These are phyloP conservation scores for Aspergillus hortae DNA, from an alignment of 2,329 filamentous ascomycete species.

Conservation along the genomic window DNA sequence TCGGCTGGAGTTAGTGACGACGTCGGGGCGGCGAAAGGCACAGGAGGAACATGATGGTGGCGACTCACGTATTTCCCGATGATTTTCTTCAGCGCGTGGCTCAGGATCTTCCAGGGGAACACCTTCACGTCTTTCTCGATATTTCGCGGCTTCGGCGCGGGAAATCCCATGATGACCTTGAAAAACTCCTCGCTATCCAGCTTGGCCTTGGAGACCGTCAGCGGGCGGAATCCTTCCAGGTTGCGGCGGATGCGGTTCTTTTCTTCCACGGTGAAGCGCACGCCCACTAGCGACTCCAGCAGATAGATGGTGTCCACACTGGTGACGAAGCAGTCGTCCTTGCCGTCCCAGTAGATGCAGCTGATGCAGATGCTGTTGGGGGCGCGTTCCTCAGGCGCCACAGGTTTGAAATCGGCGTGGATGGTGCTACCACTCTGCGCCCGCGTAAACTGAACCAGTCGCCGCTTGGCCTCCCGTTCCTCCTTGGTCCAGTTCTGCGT, in stretches of 20 bases:
- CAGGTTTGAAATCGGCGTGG: constrained; percentile 72
- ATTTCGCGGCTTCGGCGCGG: constrained; percentile 89
- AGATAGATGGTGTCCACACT: constrained; percentile 95
- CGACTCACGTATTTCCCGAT: constrained; percentile 85
- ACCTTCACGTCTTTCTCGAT: constrained; percentile 99
- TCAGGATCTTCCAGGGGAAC: constrained; percentile 91
- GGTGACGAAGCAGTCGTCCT: constrained; percentile 85
- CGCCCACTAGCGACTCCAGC: constrained; percentile 84
- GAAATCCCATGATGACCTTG: constrained; percentile 98
- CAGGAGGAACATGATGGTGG: not conserved
- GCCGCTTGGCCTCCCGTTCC: constrained; percentile 72
- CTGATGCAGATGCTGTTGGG: constrained; percentile 90
- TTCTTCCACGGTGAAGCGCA: constrained; percentile 90
- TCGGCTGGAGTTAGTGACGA: constrained; percentile 16
- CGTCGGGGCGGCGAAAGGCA: not conserved
- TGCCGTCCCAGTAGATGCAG: constrained; percentile 96
- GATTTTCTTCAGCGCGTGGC: constrained; percentile 89
- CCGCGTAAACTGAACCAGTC: constrained; percentile 85
- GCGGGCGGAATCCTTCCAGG: constrained; percentile 85
- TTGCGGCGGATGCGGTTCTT: constrained; percentile 98
- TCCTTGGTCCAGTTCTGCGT: constrained; percentile 76
- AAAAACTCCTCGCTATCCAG: constrained; percentile 94
- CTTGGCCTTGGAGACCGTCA: constrained; percentile 92
- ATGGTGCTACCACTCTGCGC: constrained; percentile 79
- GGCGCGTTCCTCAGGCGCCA: constrained; percentile 73